Evolutionary conservation across 2,329 filamentous ascomycete species (phyloP).

Genomic region (Aspergillaceae sp.): DNA sequence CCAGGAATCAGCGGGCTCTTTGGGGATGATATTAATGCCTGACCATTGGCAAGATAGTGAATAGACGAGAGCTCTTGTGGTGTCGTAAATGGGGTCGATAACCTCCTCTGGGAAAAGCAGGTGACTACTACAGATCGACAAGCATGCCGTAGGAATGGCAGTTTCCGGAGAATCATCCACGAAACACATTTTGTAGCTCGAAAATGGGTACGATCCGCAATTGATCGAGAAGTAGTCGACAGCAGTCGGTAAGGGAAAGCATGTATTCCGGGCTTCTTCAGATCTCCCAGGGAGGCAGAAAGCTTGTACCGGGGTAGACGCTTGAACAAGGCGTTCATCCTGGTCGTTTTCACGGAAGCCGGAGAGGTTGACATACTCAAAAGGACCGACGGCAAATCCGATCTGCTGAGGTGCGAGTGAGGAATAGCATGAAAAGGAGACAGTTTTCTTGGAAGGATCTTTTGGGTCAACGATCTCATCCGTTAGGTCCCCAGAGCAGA

Average conservation of each 20-base stretch:
- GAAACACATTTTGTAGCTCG: slow-evolving; percentile 87
- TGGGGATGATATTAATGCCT: slow-evolving; percentile 82
- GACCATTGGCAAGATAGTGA: slow-evolving; percentile 88
- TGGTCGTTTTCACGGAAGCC: slow-evolving; percentile 85
- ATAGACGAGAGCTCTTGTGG: slow-evolving; percentile 71
- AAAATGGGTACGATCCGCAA: slow-evolving; percentile 84
- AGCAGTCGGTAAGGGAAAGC: slow-evolving; percentile 70
- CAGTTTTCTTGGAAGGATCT: slow-evolving; percentile 75
- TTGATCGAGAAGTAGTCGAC: slow-evolving; percentile 86
- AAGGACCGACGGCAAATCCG: slow-evolving; percentile 88
- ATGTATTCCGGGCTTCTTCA: slow-evolving; percentile 78
- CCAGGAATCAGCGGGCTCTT: slow-evolving; percentile 75
- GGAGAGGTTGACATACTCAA: slow-evolving; percentile 83
- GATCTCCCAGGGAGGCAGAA: slow-evolving; percentile 81
- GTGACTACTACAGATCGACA: slow-evolving; percentile 79
- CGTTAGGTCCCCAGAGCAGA: slow-evolving; percentile 82
- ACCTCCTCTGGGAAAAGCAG: slow-evolving; percentile 78
- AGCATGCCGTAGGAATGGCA: slow-evolving; percentile 66
- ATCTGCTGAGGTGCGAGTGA: slow-evolving; percentile 79
- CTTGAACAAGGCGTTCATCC: slow-evolving; percentile 80
- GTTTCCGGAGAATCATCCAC: slow-evolving; percentile 79
- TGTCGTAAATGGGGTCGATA: slow-evolving; percentile 74
- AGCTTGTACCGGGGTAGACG: slow-evolving; percentile 78
- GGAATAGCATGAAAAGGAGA: slow-evolving; percentile 69
- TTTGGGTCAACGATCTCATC: slow-evolving; percentile 71